Base-by-base conservation (phyloP, 768 basidiomycete genomes). In the Austroboletus festivus region DNA sequence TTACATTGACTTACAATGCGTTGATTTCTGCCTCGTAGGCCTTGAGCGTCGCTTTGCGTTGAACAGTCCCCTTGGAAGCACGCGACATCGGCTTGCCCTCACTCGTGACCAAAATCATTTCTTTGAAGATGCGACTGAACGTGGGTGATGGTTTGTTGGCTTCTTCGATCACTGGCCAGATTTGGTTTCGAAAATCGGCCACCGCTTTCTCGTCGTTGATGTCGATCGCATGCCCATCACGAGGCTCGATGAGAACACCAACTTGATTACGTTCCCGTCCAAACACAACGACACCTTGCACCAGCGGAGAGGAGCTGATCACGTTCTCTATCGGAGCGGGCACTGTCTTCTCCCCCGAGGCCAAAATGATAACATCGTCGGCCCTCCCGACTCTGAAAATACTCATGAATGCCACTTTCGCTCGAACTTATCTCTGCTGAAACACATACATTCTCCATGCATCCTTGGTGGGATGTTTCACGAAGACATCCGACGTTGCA, bases 51-150 rank as follows among this genome's bases (percentile, higher is more conserved):
- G 38, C 48, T 26, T 63, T 52, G 22, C 54, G 49, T 30, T 53
- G 56, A 13, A 58, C 48, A 3, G 56, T 62, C 20, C 60, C 64
- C 35, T 66, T 66, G 0, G 60, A 68, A 2, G 74, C 65, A 34
- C 71, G 65, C 15, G 64, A 58, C 6, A 79, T 53, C 0, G 76
- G 77, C 50, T 73, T 73, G 0, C 55, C 62, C 23, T 70, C 53
- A 0, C 59, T 53, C 1, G 74, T 60, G n/a, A 78, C 52, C 10
- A 78, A 28, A 38, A 79, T 76, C 76, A 78, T 76, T 53, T 78
- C 72, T 56, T 74, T 74, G 65, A 72, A 75, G 19, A 75, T 64
- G n/a, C 68, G 61, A 46, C 71, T 72, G 48, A 69, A 72, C 1
- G 68, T 59, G 0, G 74, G 74, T 0, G 70, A 63, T 7, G 50